Conservation (phyloP, 345 rosid species). For the Corchorus capsularis region DNA sequence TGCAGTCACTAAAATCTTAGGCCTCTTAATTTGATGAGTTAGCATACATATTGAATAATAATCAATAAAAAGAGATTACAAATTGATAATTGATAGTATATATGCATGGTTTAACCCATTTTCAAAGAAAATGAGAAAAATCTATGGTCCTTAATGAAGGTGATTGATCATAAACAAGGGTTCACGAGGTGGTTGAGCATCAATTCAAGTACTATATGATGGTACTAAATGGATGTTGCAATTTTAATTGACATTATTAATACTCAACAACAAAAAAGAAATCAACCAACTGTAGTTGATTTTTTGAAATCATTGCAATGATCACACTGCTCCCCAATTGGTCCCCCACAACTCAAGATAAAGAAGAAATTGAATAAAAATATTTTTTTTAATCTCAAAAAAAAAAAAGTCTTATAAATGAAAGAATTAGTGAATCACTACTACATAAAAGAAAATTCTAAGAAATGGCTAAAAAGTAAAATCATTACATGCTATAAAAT, state of each 20-base stretch:
- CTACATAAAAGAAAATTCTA: neutral
- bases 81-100: too few relatives aligned
- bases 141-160: neutral
- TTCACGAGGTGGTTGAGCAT: neutral
- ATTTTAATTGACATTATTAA: neutral
- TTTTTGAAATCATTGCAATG: neutral
- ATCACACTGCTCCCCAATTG: neutral
- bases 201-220: neutral
- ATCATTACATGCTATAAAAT: too few relatives aligned
- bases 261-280: neutral
- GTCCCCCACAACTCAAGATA: neutral
- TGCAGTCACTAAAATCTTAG: neutral
- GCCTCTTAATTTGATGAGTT: too few relatives aligned
- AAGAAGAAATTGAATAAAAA: neutral
- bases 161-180: neutral
- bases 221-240: neutral
- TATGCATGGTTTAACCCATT: too few relatives aligned
- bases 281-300: slow-evolving; percentile 8
- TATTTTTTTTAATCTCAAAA: too few relatives aligned
- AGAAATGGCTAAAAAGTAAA: neutral
- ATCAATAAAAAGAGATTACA: too few relatives aligned
- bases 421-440: too few relatives aligned
- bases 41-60: too few relatives aligned
- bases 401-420: too few relatives aligned
- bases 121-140: too few relatives aligned